Base-by-base conservation (phyloP, 768 basidiomycete genomes). In the Melanogaster broomeanus region DNA sequence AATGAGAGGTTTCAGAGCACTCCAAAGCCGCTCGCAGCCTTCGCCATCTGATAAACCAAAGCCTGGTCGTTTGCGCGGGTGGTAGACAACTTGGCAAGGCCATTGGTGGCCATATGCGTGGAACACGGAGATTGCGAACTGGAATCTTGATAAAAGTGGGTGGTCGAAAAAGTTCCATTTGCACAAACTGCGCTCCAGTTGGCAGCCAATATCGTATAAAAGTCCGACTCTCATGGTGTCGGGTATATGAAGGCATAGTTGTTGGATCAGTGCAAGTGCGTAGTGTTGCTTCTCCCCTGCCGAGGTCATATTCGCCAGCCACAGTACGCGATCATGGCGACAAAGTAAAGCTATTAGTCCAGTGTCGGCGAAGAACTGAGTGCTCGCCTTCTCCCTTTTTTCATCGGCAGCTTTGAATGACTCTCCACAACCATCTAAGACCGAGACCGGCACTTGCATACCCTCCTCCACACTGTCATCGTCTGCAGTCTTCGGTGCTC, bases 21-120 rank as follows among this genome's bases (percentile, higher is more conserved):
- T 67, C 74, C 74, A 76, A 0, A 68, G 28, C 18, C 70, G 46
- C 43, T 76, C 73, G 1, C 65, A 53, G 4, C 69, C 71, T 49
- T 76, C n/a, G n/a, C n/a, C n/a, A n/a, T n/a, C n/a, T n/a, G n/a
- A n/a, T n/a, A n/a, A n/a, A n/a, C n/a, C n/a, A 71, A 70, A 42
- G 8, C 69, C 69, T 12, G 31, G n/a, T 6, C 55, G 25, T 16
- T 72, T 39, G 11, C 70, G 56, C 4, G 73, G 74, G 42, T 70
- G 72, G 45, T 71, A 72, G 0, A 61, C 42, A 2, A 75, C 46
- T 45, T 71, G 69, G 46, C 69, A 71, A 6, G 59, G 42, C 67
- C 69, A 70, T 34, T 69, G 57, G 37, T 71, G 70, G 0, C 61
- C 66, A 42, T 64, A 70, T 1, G 68, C 69, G 49, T 73, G 71